phyloP scores from a whole-genome alignment of 257 asterid genomes.

The Pogostemon cablin region DNA sequence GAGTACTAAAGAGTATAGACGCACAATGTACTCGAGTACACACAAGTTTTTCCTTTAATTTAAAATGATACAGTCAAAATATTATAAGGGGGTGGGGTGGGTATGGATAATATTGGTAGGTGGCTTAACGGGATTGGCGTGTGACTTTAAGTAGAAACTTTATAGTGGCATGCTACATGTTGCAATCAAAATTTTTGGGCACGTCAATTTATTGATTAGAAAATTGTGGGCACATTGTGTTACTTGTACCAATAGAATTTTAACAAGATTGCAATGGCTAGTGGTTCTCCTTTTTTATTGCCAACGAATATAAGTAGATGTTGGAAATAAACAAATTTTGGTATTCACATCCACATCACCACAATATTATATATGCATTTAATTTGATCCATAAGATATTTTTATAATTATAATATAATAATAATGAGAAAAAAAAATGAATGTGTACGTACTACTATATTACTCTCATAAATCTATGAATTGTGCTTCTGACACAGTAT shows the following conservation, averaged over 20 bases:
- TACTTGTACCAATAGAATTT: conserved; percentile 35
- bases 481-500: too few relatives aligned
- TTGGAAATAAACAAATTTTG: conserved; percentile 20
- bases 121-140: conserved; percentile 28
- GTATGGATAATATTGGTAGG: conserved; percentile 28
- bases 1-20: too few relatives aligned
- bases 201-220: conserved; percentile 25
- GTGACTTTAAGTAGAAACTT: conserved; percentile 1
- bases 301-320: not conserved
- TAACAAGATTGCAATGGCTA: conserved; percentile 26
- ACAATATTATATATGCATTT: not conserved
- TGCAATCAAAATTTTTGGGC: conserved; percentile 20
- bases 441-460: too few relatives aligned
- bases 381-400: not conserved
- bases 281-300: conserved; percentile 23
- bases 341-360: conserved; percentile 27
- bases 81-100: not conserved
- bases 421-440: too few relatives aligned
- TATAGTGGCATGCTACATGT: conserved; percentile 30
- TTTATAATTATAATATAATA: not conserved
- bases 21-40: too few relatives aligned
- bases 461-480: too few relatives aligned
- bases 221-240: conserved; percentile 28
- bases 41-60: too few relatives aligned
- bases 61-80: too few relatives aligned